A percentile compares a stretch with the other conserved stretches of the same genome.
These are phyloP conservation scores for Fulvia fulva DNA, from an alignment of 2,329 filamentous ascomycete species.

Conservation along the genomic window DNA sequence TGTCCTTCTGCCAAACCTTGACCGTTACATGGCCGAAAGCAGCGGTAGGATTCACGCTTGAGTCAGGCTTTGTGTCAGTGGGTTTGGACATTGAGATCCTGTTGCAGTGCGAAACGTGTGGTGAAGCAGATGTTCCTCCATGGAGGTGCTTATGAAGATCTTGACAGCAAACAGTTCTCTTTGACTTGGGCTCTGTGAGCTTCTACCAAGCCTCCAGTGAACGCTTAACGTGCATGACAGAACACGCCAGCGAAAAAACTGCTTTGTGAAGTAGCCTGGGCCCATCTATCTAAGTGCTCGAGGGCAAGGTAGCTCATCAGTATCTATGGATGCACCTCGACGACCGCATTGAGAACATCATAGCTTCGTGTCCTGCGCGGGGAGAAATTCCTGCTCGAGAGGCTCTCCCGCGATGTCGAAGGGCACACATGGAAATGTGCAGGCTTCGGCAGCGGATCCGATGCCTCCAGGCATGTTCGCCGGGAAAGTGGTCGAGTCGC, in stretches of 20 bases:
- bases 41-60: not conserved
- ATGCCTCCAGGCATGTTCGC: conserved; percentile 6
- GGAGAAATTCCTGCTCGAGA: conserved; percentile 9
- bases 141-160: too few species aligned
- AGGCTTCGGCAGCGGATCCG: conserved; percentile 11
- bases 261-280: too few species aligned
- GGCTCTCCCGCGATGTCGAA: conserved; percentile 20
- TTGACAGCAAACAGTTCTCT: too few species aligned
- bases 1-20: not conserved
- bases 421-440: conserved; percentile 18
- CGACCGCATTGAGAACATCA: not conserved
- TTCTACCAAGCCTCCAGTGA: too few species aligned
- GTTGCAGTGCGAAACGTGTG: not conserved
- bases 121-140: too few species aligned
- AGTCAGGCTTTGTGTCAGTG: not conserved
- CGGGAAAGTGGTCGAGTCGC: not conserved
- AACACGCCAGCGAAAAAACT: too few species aligned
- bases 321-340: too few species aligned
- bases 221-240: too few species aligned
- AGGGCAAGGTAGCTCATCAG: too few species aligned
- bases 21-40: not conserved
- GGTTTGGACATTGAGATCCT: not conserved
- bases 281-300: too few species aligned
- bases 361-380: not conserved
- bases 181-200: too few species aligned